These are phyloP conservation scores for Plicaturopsis crispa DNA, from an alignment of 768 basidiomycete species.

Conservation along the genomic window DNA sequence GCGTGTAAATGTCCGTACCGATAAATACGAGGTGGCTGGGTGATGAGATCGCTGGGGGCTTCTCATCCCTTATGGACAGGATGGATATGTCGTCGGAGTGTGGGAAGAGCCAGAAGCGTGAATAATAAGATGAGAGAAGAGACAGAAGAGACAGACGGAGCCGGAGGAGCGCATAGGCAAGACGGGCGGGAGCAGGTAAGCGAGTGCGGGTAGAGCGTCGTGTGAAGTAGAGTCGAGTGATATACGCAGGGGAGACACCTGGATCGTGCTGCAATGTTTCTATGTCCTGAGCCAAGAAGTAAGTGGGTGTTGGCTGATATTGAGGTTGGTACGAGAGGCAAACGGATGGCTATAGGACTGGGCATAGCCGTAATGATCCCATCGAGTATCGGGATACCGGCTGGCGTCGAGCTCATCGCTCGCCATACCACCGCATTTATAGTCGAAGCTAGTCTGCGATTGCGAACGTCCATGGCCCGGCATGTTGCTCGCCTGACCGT, in stretches of 20 bases:
- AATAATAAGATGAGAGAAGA: slow-evolving; percentile 17
- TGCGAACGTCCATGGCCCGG: slow-evolving; percentile 53
- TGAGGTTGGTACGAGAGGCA: slow-evolving; percentile 31
- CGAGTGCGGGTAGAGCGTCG: too few species aligned
- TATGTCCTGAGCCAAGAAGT: too few species aligned
- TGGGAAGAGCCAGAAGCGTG: slow-evolving; percentile 5
- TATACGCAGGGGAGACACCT: slow-evolving; percentile 19
- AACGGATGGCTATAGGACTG: slow-evolving; percentile 34
- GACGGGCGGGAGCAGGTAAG: neutral
- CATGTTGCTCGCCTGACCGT: too few species aligned
- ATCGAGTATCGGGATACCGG: slow-evolving; percentile 30
- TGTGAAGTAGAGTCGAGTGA: slow-evolving; percentile 8
- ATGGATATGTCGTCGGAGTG: slow-evolving; percentile 55
- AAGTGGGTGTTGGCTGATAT: slow-evolving; percentile 45
- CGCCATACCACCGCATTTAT: slow-evolving; percentile 35
- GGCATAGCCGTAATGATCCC: slow-evolving; percentile 37
- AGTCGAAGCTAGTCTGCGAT: slow-evolving; percentile 52
- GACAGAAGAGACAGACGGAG: slow-evolving; percentile 24
- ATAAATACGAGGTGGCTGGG: slow-evolving; percentile 27
- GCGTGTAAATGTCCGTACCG: slow-evolving; percentile 14
- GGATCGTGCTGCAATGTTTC: slow-evolving; percentile 10
- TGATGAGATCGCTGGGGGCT: slow-evolving; percentile 20
- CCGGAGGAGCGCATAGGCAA: slow-evolving; percentile 13
- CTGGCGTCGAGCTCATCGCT: slow-evolving; percentile 32
- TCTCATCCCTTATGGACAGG: slow-evolving; percentile 45